Conservation (phyloP, 768 basidiomycete species). For the Pisolithus marmoratus region DNA sequence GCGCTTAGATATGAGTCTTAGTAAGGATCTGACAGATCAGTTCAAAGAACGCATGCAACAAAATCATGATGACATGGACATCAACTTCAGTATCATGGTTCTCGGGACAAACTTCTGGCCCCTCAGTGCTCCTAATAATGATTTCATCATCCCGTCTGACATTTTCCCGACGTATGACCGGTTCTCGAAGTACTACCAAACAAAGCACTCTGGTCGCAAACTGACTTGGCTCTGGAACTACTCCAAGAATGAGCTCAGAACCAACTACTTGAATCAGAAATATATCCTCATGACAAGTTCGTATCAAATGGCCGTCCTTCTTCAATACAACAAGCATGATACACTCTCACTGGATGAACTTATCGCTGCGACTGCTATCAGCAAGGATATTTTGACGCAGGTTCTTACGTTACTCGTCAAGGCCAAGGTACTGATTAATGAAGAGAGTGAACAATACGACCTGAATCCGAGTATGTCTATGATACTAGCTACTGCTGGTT, state of each 20-base stretch:
- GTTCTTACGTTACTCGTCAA: slow-evolving; percentile 65
- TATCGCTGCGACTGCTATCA: slow-evolving; percentile 69
- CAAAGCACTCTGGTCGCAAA: slow-evolving; percentile 91
- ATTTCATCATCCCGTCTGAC: slow-evolving; percentile 86
- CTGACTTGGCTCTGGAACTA: slow-evolving; percentile 99
- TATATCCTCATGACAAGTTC: slow-evolving; percentile 95
- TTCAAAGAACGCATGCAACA: slow-evolving; percentile 93
- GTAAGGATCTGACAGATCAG: slow-evolving; percentile 90
- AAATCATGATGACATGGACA: slow-evolving; percentile 78
- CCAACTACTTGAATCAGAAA: slow-evolving; percentile 89
- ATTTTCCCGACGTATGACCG: slow-evolving; percentile 84
- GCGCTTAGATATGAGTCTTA: slow-evolving; percentile 82
- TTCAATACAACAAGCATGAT: slow-evolving; percentile 92
- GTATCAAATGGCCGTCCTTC: slow-evolving; percentile 91
- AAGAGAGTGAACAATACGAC: slow-evolving; percentile 87
- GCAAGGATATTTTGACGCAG: slow-evolving; percentile 74
- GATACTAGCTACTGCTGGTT: too few species aligned
- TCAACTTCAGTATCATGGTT: slow-evolving; percentile 91
- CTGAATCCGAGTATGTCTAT: slow-evolving; percentile 65
- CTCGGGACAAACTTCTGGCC: slow-evolving; percentile 98
- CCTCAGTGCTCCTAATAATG: slow-evolving; percentile 72
- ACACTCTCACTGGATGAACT: slow-evolving; percentile 80
- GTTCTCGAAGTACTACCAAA: slow-evolving; percentile 90
- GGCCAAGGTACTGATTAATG: slow-evolving; percentile 83
- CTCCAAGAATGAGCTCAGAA: slow-evolving; percentile 92